phyloP scores from a whole-genome alignment of 768 basidiomycete species.

The Pleurotus ostreatus region DNA sequence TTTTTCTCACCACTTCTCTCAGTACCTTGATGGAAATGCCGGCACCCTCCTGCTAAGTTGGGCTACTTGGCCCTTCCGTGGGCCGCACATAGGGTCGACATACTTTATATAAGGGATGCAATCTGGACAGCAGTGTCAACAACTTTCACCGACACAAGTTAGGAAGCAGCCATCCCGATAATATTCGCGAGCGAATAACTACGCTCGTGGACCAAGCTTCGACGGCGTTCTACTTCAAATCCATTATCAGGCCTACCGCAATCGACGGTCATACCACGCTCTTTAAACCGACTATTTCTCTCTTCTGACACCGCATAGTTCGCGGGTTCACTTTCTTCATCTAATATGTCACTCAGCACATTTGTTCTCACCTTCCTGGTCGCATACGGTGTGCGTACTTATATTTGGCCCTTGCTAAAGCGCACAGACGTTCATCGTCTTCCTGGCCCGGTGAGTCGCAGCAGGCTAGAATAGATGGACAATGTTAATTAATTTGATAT shows the following conservation, averaged over 20 bases:
- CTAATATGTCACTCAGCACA: slow-evolving; percentile 6
- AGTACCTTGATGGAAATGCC: too few species aligned
- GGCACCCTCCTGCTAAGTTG: too few species aligned
- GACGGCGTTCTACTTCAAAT: neutral
- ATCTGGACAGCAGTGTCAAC: neutral
- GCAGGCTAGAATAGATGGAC: slow-evolving; percentile 1
- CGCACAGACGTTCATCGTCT: slow-evolving; percentile 13
- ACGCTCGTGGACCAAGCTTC: neutral
- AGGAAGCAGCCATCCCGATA: neutral
- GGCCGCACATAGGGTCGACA: neutral
- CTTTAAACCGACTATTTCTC: neutral
- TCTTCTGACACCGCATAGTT: neutral
- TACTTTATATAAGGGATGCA: neutral
- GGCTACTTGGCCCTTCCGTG: neutral
- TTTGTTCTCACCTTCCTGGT: slow-evolving; percentile 9
- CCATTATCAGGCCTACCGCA: neutral
- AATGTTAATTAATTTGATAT: neutral
- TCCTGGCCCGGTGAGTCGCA: slow-evolving; percentile 18
- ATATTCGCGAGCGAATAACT: neutral
- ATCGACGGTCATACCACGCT: neutral
- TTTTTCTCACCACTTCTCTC: too few species aligned
- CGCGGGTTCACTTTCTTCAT: neutral
- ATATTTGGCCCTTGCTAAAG: neutral
- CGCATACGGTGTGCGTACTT: slow-evolving; percentile 4
- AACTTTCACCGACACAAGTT: neutral